Evolutionary conservation across 1,284 basidiomycete species (phyloP), one percentile per base, ranked within the genome.

Genomic region (Apiotrichum laibachii): DNA sequence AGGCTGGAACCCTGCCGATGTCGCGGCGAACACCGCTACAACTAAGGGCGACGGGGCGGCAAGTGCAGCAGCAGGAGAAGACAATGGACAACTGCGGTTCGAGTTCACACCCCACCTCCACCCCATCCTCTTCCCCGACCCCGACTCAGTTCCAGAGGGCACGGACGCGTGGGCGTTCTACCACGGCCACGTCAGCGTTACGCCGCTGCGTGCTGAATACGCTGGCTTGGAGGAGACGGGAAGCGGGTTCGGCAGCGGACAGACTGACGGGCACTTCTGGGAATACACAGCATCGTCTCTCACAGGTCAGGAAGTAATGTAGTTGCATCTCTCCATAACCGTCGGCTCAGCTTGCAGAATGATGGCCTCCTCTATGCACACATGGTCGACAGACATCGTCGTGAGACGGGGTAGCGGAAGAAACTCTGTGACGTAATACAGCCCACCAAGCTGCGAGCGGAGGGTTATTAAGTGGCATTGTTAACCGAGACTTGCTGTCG

Each of bases 61-160:
- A 3, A 31, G 7, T 31, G 26, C 26, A 31, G 26, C 26, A 31
- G 26, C 26, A 31, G 26, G 26, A 31, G 26, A 31, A 7, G 26
- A 31, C 26, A 7, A 42, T 8, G 56, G 52, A 22, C 51, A 59
- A 19, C 71, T 94, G 53, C 77, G 83, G 35, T 96, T 95, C 81
- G 85, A 85, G 71, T 96, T 91, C 72, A 81, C 85, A 26, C 92
- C 93, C 16, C 86, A 90, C 53, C 85, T 94, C 80, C 79, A 79
- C 15, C 81, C 80, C 10, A 79, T 95, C 21, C 82, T 95, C 55
- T 83, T 82, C 49, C 89, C 90, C 1, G 73, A 81, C 19, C 62
- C 80, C 26, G 80, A 82, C 1, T 75, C 76, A 11, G 72, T 93
- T 21, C 88, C 90, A 0, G 80, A 84, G 43, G 90, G 89, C 2